Evolutionary conservation across 2,329 filamentous ascomycete genomes (phyloP), one percentile per base, ranked within the genome.

Genomic region (Calonectria pseudoreteaudii): DNA sequence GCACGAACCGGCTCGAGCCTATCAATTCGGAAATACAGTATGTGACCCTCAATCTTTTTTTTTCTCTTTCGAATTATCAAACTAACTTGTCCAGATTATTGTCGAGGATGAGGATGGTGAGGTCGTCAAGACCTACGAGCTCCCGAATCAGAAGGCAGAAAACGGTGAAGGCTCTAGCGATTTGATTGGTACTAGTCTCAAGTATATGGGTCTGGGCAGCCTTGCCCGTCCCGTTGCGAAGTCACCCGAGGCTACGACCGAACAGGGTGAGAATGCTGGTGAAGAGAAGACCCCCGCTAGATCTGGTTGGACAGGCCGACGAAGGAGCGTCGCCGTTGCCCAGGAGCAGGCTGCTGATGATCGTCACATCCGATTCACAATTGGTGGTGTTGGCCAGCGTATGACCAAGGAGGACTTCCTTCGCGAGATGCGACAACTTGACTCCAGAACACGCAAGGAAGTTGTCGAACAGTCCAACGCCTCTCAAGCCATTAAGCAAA

Each of bases 31-130:
- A 75, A 96, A 95, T 82, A 96, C 90, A 53, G 91, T 92, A 87
- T 83, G 90, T 83, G 58, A 23, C 7, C 2, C 26, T 34, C 20
- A 18, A 8, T 7, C 20, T 26, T 23, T 44, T 6, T 52, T 38
- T 5, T 16, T 16, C 16, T 16, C 16, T 38, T 38, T 38, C 16
- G 10, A 18, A 9, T 11, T 36, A 11, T 14, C 16, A 31, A n/a
- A 49, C 82, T 86, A 80, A 87, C 79, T 18, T n/a, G 1, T 16
- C 67, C 23, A 94, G 86, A 95, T 97, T 76, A 96, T 97, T 81
- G 94, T 97, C 20, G 94, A 97, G 85, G 94, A 97, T 75, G 93
- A 94, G 83, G 93, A 96, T 78, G 94, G 94, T 53, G 95, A 97
- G 82, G 95, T 97, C 38, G 90, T 97, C 82, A 96, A 96, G 86